phyloP scores from a whole-genome alignment of 495 filamentous ascomycete species.

The Hypoxylon rickii region DNA sequence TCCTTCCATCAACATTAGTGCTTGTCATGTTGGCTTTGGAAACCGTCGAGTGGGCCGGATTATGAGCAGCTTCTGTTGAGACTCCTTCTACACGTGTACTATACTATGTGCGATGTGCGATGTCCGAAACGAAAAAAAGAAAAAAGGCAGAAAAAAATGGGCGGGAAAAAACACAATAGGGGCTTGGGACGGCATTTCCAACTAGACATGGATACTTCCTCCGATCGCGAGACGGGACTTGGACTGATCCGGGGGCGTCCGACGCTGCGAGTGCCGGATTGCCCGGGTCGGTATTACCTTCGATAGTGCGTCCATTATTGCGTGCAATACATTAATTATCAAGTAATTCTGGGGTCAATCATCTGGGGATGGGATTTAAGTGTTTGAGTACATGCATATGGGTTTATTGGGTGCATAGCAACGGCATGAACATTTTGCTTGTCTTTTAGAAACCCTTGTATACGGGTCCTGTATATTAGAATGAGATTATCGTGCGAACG shows the following conservation, averaged over 20 bases:
- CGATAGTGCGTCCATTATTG: background rate
- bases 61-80: background rate
- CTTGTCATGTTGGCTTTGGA: slow-evolving; percentile 92
- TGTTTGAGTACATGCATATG: background rate
- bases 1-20: slow-evolving; percentile 88
- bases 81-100: slow-evolving; percentile 15
- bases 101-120: slow-evolving; percentile 24
- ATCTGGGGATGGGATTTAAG: background rate
- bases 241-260: background rate
- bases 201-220: background rate
- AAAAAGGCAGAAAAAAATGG: background rate
- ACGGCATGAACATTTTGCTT: no score
- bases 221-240: background rate
- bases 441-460: no score
- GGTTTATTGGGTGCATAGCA: background rate
- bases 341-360: background rate
- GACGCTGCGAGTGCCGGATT: background rate
- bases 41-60: slow-evolving; percentile 83
- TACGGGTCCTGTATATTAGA: no score
- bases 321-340: background rate
- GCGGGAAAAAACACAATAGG: background rate
- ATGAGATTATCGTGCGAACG: no score
- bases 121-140: slow-evolving; percentile 10
- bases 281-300: background rate
- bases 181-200: background rate